A percentile compares a stretch with the other conserved stretches of the same genome.
Evolutionary conservation across 208 protist species (phyloP).

Genomic region (Trypanosoma lewisi): DNA sequence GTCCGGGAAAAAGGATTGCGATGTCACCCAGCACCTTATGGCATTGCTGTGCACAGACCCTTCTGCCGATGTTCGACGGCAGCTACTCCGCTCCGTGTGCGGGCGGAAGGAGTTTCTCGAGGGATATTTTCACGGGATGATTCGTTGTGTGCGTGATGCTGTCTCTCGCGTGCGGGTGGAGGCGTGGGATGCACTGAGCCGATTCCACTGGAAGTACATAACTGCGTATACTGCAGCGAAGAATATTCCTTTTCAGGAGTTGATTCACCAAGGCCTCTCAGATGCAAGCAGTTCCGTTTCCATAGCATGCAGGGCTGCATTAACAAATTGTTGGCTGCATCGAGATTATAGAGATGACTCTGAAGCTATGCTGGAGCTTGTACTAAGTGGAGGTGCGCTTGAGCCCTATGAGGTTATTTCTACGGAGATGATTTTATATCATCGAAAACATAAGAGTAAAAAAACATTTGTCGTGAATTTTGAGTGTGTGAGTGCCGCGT

Average conservation of each 20-base stretch:
- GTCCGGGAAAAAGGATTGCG: conserved; percentile 77
- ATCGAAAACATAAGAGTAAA: conserved; percentile 38
- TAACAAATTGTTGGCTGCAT: conserved; percentile 86
- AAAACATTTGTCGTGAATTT: conserved; percentile 47
- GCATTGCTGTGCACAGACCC: conserved; percentile 78
- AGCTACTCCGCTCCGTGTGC: conserved; percentile 68
- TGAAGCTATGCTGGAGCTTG: conserved; percentile 60
- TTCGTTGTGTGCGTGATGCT: conserved; percentile 69
- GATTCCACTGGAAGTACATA: conserved; percentile 85
- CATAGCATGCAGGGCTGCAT: conserved; percentile 70
- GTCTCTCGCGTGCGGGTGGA: conserved; percentile 77
- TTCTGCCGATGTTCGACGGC: conserved; percentile 76
- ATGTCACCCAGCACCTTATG: conserved; percentile 86
- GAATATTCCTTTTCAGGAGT: conserved; percentile 41
- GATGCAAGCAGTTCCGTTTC: conserved; percentile 67
- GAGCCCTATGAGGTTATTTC: conserved; percentile 60
- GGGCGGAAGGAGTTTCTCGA: conserved; percentile 85
- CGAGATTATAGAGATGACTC: conserved; percentile 72
- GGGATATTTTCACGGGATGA: conserved; percentile 86
- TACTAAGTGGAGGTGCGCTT: conserved; percentile 42
- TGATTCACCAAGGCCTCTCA: conserved; percentile 56
- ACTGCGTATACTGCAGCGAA: conserved; percentile 72
- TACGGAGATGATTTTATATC: conserved; percentile 55
- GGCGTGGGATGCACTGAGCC: conserved; percentile 82
- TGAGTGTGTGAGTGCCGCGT: conserved; percentile 52